These are phyloP conservation scores for Ceratobasidium sp. DNA, from an alignment of 1,284 basidiomycete species.

Conservation along the genomic window DNA sequence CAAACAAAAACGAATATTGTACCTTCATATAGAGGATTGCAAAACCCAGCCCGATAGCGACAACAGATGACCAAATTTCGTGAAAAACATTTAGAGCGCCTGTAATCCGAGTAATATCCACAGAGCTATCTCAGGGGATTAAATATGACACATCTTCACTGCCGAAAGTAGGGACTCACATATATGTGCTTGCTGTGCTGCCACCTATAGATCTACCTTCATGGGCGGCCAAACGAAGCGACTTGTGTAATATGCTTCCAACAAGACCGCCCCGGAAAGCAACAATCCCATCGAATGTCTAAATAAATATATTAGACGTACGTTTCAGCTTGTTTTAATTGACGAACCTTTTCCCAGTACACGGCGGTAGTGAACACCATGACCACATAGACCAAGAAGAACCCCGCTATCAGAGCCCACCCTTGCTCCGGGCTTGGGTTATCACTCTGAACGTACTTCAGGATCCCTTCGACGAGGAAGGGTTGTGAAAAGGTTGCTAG, in stretches of 20 bases:
- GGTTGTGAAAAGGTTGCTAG: constrained; percentile 21
- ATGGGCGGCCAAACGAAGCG: constrained; percentile 9
- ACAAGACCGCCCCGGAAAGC: constrained; percentile 15
- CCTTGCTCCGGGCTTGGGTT: constrained; percentile 1
- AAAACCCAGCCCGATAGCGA: constrained; percentile 15
- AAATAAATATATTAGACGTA: not conserved
- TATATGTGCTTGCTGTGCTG: constrained; percentile 15
- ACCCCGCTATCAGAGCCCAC: constrained; percentile 6
- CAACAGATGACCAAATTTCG: constrained; percentile 2
- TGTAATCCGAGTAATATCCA: constrained; percentile 3
- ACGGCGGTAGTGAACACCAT: constrained; percentile 22
- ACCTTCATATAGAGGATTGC: constrained; percentile 18
- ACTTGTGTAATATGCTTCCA: constrained; percentile 14
- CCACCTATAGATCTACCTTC: constrained; percentile 12
- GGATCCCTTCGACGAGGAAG: constrained; percentile 2
- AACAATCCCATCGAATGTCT: not conserved
- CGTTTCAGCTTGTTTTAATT: not conserved
- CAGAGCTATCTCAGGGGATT: not conserved
- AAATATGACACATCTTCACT: not conserved
- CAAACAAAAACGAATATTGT: not conserved
- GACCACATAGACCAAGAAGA: constrained; percentile 22
- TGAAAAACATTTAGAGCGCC: not conserved
- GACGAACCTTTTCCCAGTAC: constrained; percentile 31
- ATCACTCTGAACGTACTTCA: not conserved
- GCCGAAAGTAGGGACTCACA: not conserved